A percentile compares a stretch with the other conserved stretches of the same genome.
Conservation (phyloP, 2,329 filamentous ascomycete species). For the Passalora sequoiae region DNA sequence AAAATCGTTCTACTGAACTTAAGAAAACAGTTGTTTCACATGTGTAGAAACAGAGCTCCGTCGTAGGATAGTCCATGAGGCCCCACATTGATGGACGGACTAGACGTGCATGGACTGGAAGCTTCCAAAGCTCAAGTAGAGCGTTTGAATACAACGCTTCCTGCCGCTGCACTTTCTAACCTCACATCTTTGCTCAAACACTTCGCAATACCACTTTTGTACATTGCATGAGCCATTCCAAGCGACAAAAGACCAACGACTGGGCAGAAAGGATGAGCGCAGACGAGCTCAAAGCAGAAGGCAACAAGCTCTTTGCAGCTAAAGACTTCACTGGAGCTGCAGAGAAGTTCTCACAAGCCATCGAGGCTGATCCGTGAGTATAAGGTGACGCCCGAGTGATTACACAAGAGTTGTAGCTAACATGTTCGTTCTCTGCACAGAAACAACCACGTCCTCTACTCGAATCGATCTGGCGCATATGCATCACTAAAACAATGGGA, state of each 20-base stretch:
- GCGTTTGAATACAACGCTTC: too few relatives aligned
- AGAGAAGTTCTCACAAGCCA: conserved; percentile 4
- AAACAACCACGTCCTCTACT: conserved; percentile 96
- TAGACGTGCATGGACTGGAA: too few relatives aligned
- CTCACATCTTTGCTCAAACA: too few relatives aligned
- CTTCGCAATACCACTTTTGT: too few relatives aligned
- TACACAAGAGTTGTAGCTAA: conserved; percentile 1
- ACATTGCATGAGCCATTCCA: conserved; percentile 1
- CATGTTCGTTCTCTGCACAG: conserved; percentile 64
- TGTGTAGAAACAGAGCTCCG: too few relatives aligned
- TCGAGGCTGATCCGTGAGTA: conserved; percentile 56
- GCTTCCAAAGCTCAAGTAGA: too few relatives aligned
- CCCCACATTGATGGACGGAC: too few relatives aligned
- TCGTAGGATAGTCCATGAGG: too few relatives aligned
- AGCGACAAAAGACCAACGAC: conserved; percentile 1
- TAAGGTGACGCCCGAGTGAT: background rate
- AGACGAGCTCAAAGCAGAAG: conserved; percentile 87
- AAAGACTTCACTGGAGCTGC: conserved; percentile 92
- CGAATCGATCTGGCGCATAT: conserved; percentile 83
- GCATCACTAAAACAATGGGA: conserved; percentile 87
- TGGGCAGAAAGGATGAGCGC: conserved; percentile 47
- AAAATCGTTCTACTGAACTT: too few relatives aligned
- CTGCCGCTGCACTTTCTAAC: too few relatives aligned
- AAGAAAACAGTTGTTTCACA: too few relatives aligned
- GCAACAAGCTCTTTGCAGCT: conserved; percentile 92